Conservation (phyloP, 192 early-diverging fungal species). For the Pilobolus umbonatus region DNA sequence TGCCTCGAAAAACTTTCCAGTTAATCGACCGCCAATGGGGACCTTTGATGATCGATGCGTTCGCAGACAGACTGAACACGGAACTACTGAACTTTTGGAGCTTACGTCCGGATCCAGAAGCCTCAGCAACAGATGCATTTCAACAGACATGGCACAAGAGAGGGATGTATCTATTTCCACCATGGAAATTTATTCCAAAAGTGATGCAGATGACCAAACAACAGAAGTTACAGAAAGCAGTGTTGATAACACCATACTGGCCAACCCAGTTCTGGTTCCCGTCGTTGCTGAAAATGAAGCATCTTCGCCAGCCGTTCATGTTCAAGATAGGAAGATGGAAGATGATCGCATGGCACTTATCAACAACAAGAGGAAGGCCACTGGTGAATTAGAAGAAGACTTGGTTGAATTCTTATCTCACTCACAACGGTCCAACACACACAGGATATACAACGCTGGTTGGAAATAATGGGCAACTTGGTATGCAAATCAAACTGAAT, state of each 20-base stretch:
- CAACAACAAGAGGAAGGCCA: not conserved
- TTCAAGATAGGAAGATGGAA: not conserved
- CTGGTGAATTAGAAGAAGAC: not conserved
- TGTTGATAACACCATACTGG: slow-evolving; percentile 13
- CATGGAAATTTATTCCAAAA: slow-evolving; percentile 18
- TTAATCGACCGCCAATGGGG: not conserved
- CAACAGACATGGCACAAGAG: slow-evolving; percentile 12
- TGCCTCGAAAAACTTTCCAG: not conserved
- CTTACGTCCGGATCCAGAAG: slow-evolving; percentile 2
- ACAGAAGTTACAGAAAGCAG: slow-evolving; percentile 1
- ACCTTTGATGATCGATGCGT: not conserved
- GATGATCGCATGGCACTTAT: slow-evolving; percentile 11
- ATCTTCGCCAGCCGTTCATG: not conserved
- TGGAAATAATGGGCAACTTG: too few species aligned
- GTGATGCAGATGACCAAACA: slow-evolving; percentile 4
- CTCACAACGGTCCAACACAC: too few species aligned
- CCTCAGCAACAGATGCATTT: slow-evolving; percentile 11
- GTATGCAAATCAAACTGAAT: too few species aligned
- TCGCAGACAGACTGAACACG: slow-evolving; percentile 4
- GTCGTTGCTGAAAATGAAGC: not conserved
- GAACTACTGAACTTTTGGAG: slow-evolving; percentile 3
- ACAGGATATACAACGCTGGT: too few species aligned
- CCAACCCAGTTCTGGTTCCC: slow-evolving; percentile 21
- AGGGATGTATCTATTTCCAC: slow-evolving; percentile 16
- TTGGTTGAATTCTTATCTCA: too few species aligned